Base-by-base conservation (phyloP, 176 grass and related monocot species). In the Triticum turgidum region DNA sequence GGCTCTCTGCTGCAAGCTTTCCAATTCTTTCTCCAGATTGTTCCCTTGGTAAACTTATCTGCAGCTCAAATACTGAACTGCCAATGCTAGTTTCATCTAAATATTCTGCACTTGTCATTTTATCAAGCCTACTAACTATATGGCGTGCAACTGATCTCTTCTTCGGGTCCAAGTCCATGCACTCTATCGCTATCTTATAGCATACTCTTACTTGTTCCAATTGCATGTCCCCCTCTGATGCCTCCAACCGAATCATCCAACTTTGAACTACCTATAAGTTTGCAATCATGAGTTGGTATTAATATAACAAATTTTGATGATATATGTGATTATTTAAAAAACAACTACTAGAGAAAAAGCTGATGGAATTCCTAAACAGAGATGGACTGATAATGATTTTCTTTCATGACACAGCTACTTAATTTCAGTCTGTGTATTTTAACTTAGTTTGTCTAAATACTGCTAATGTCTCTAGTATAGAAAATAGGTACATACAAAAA, bases 171-270 rank as follows among this genome's bases (percentile, higher is more conserved):
- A 6, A 52, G 49, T 52, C 0, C 49, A 54, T 13, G 30, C 80
- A 82, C 7, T 17, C 18, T 54, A 15, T 54, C 11, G 9, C 18
- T 69, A 82, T 82, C 45, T 37, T 2, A 47, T 20, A 1, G 11
- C 64, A 82, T 32, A 68, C 79, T 22, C 27, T 81, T 14, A 52
- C 49, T 52, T 82, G 79, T 52, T 52, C 11, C 44, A 82, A 52
- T 1, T 3, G 42, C 20, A 11, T 22, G 64, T 52, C 79, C 10
- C 45, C 9, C 65, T 18, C 17, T 34, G 79, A 82, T 7, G 17
- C 32, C 7, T 1, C 18, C 6, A 56, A 56, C 14, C 80, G 10
- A 0, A 15, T 33, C 45, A 4, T 69, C 80, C 80, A 69, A 7
- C 27, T 52, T 82, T 37, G 3, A n/a, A 82, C 17, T 35, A 37